Conservation (phyloP, 306 rosid species). For the Argentina anserina region DNA sequence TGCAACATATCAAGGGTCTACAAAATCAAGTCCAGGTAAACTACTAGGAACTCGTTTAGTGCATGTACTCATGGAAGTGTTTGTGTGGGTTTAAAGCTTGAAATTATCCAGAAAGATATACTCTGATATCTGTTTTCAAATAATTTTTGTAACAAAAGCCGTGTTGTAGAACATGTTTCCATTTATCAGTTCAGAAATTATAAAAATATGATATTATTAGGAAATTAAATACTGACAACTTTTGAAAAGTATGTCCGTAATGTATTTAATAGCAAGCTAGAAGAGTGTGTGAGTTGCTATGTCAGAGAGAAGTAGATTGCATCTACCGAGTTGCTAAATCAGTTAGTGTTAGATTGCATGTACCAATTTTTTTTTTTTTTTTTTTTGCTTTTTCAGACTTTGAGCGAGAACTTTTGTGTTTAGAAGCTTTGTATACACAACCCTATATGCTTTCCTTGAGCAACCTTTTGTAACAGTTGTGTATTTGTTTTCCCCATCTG, state of each 20-base stretch:
- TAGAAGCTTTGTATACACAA: neutral
- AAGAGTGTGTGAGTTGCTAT: neutral
- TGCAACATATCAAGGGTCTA: conserved; percentile 94
- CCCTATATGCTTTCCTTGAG: neutral
- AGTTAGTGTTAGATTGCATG: no score
- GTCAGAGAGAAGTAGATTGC: no score
- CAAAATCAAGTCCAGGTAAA: conserved; percentile 85
- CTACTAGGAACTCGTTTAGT: neutral
- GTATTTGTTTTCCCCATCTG: neutral
- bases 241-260: neutral
- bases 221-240: neutral
- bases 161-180: neutral
- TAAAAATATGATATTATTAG: neutral
- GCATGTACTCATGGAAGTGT: neutral
- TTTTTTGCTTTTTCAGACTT: no score
- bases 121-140: neutral
- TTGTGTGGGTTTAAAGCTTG: neutral
- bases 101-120: neutral
- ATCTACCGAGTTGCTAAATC: no score
- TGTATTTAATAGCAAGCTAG: neutral
- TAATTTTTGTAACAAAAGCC: neutral
- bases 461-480: neutral
- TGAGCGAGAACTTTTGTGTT: neutral
- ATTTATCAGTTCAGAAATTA: neutral
- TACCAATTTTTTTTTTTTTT: no score